These are phyloP conservation scores for Colletotrichum sp. DNA, from an alignment of 2,329 filamentous ascomycete genomes.

Conservation along the genomic window DNA sequence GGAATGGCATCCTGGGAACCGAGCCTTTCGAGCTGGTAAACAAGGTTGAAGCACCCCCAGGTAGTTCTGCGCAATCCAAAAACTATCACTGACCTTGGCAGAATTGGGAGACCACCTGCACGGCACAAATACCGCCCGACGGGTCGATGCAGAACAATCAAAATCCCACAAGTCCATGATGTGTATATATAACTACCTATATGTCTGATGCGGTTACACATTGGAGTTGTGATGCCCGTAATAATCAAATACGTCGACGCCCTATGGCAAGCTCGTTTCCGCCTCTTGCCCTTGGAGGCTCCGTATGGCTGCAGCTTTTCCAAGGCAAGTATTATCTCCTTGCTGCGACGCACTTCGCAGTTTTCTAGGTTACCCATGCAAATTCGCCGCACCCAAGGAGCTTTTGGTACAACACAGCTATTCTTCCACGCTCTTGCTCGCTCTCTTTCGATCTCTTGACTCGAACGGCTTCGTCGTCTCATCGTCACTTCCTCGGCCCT, in stretches of 20 bases:
- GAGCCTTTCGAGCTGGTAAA: background rate
- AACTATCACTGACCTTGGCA: background rate
- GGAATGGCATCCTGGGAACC: background rate
- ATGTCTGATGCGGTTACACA: slow-evolving; percentile 10
- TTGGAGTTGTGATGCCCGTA: slow-evolving; percentile 5
- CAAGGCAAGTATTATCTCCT: slow-evolving; percentile 4
- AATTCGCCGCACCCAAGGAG: slow-evolving; percentile 15
- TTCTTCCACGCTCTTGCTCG: background rate
- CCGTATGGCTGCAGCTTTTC: background rate
- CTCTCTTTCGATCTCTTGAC: background rate
- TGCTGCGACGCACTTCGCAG: slow-evolving; percentile 1
- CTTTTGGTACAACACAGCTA: slow-evolving; percentile 8
- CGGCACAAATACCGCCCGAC: background rate
- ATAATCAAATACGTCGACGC: slow-evolving; percentile 7
- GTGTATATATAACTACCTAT: slow-evolving; percentile 8
- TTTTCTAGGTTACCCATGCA: slow-evolving; percentile 9
- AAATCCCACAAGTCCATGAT: background rate
- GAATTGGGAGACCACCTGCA: background rate
- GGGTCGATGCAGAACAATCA: background rate
- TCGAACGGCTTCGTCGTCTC: slow-evolving; percentile 2
- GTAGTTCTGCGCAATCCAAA: background rate
- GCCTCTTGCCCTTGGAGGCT: slow-evolving; percentile 2
- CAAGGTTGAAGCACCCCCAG: background rate
- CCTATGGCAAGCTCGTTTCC: background rate
- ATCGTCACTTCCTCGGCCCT: background rate